Evolutionary conservation across 495 filamentous ascomycete genomes (phyloP), one percentile per base, ranked within the genome.

Genomic region (Annulohypoxylon maeteangense): DNA sequence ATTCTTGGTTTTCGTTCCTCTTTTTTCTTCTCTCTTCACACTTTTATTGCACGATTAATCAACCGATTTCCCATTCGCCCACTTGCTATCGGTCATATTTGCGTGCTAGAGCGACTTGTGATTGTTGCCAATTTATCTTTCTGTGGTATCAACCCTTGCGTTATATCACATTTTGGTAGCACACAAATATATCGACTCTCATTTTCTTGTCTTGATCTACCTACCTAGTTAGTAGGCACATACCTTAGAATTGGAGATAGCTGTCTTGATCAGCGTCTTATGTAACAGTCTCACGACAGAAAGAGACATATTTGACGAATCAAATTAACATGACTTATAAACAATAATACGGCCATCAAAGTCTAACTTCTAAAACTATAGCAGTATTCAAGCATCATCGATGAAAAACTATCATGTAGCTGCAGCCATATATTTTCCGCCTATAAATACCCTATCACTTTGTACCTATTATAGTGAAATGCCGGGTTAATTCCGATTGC

Each of bases 21-120:
- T 63, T 61, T 47, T 70, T 76, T 59, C 71, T 78, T 69, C 76
- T 69, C 73, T 76, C 74, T 73, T 70, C 76, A 85, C 83, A 78
- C 66, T 81, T 80, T 75, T 74, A 40, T 57, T 59, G 78, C 83
- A 85, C 81, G 77, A 80, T 81, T 78, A 86, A 85, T 85, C 83
- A 86, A 86, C 81, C 83, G 80, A 79, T 79, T 68, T 76, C 69
- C 65, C 11, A 80, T 72, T 81, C 75, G 65, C 77, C 73, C 62
- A 81, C 79, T 83, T 77, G 68, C 74, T 79, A 75, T 80, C 77
- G 83, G 81, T 86, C 84, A 86, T 81, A 84, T 84, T 82, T 81
- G 77, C 76, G 80, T 85, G 81, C 79, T 67, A 83, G 77, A 81
- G 55, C 65, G 74, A 80, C 31, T 69, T 69, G 73, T 78, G 79